phyloP scores from a whole-genome alignment of 2,329 filamentous ascomycete genomes.

The Chaetomium sp. region DNA sequence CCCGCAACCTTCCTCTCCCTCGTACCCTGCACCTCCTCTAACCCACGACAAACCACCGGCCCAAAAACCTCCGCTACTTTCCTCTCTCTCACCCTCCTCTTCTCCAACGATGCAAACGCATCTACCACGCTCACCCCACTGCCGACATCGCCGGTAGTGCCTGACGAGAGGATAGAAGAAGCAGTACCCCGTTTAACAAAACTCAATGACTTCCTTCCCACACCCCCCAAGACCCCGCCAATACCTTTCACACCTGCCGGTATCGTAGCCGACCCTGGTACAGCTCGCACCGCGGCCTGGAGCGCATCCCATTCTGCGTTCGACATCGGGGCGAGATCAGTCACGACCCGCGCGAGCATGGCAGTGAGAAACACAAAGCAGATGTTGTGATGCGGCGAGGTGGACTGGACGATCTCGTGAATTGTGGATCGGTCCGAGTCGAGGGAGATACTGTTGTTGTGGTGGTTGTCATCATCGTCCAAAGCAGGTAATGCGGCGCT shows the following conservation, averaged over 20 bases:
- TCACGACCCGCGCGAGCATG: slow-evolving; percentile 55
- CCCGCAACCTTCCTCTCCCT: slow-evolving; percentile 54
- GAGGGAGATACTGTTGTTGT: slow-evolving; percentile 9
- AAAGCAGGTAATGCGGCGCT: neutral
- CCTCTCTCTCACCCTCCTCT: slow-evolving; percentile 52
- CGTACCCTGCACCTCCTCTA: slow-evolving; percentile 27
- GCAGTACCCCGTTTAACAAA: slow-evolving; percentile 32
- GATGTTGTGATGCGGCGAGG: slow-evolving; percentile 70
- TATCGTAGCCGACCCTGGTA: neutral
- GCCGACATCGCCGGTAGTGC: neutral
- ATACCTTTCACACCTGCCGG: slow-evolving; percentile 6
- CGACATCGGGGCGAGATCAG: slow-evolving; percentile 41
- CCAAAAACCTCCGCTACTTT: slow-evolving; percentile 61
- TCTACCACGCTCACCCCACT: slow-evolving; percentile 18
- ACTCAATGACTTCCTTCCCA: slow-evolving; percentile 41
- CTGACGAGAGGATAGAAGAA: neutral
- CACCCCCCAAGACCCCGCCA: slow-evolving; percentile 17
- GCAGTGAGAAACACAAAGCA: slow-evolving; percentile 82
- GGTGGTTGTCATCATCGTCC: neutral
- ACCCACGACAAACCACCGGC: slow-evolving; percentile 47
- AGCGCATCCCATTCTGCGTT: slow-evolving; percentile 31
- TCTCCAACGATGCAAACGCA: slow-evolving; percentile 40
- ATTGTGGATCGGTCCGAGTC: slow-evolving; percentile 47
- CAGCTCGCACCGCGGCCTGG: neutral
- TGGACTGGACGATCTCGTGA: slow-evolving; percentile 65